These are phyloP conservation scores for Annulohypoxylon nitens DNA, from an alignment of 495 filamentous ascomycete species.

Conservation along the genomic window DNA sequence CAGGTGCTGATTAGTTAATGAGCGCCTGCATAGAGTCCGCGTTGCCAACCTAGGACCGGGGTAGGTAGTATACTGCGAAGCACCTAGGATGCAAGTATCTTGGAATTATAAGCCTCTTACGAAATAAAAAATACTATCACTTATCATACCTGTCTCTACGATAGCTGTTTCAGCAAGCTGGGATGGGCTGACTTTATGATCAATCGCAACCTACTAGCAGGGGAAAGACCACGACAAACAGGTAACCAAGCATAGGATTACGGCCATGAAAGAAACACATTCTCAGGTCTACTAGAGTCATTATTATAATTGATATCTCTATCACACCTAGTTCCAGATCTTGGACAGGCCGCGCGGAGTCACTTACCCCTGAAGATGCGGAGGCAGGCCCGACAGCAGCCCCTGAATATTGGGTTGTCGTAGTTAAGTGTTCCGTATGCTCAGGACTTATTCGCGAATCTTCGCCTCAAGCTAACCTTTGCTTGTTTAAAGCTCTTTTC, in stretches of 20 bases:
- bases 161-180: conserved; percentile 15
- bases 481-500: not conserved
- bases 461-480: not conserved
- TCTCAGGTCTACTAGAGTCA: not conserved
- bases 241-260: conserved; percentile 1
- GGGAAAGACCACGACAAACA: not conserved
- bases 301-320: conserved; percentile 13
- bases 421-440: conserved; percentile 18
- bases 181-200: conserved; percentile 15
- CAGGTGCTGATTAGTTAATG: not conserved
- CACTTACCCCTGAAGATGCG: not conserved
- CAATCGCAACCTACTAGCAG: conserved; percentile 18
- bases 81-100: not conserved
- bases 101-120: not conserved
- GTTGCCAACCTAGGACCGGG: not conserved
- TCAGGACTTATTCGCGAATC: not conserved
- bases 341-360: not conserved
- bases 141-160: not conserved
- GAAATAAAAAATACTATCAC: not conserved
- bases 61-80: not conserved
- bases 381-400: not conserved
- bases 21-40: not conserved
- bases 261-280: not conserved
- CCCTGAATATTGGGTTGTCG: conserved; percentile 15
- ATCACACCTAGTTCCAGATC: not conserved